Evolutionary conservation across 257 asterid species (phyloP).

Genomic region (Solanum chiquidenum): DNA sequence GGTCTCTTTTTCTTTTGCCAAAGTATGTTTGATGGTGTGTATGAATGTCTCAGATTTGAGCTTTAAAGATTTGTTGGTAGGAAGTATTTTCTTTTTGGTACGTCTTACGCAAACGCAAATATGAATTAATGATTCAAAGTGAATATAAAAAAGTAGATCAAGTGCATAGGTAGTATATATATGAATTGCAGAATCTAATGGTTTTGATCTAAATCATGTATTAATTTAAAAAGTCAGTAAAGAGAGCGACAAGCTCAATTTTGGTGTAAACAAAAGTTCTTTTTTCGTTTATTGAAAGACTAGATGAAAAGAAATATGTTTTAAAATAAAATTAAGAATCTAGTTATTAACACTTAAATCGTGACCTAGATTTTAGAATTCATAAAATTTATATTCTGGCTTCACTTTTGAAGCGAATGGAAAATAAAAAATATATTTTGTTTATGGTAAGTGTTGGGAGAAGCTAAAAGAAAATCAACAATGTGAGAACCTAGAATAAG

Average conservation of each 20-base stretch:
- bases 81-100: background rate
- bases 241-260: no score
- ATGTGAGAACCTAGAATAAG: background rate
- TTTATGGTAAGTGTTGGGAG: background rate
- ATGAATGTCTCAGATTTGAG: background rate
- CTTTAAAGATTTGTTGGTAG: background rate
- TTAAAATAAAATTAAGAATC: background rate
- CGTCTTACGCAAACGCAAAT: accelerated
- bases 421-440: no score
- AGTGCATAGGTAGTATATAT: background rate
- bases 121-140: background rate
- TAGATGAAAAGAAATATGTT: background rate
- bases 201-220: background rate
- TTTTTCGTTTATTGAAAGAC: no score
- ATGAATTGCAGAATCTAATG: background rate
- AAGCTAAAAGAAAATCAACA: background rate
- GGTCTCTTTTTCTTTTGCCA: background rate
- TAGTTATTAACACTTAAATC: background rate
- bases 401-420: background rate
- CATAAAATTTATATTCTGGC: background rate
- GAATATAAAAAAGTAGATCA: background rate
- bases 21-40: background rate
- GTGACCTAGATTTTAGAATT: background rate
- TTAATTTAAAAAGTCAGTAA: background rate
- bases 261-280: no score